Conservation (phyloP, 257 asterid species). For the Eucommia ulmoides region DNA sequence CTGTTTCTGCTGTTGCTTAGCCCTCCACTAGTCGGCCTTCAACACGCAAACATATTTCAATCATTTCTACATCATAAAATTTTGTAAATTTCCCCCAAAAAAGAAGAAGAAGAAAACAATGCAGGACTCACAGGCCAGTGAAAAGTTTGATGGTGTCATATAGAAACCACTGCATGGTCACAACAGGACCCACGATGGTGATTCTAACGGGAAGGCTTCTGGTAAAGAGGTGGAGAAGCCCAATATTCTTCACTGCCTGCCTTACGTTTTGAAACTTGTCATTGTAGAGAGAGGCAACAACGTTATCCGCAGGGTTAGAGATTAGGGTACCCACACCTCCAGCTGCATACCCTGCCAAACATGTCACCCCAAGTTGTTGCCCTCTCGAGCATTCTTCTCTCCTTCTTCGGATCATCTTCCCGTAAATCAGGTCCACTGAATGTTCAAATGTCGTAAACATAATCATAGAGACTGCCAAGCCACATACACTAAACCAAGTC, state of each 20-base stretch:
- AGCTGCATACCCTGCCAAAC: slow-evolving; percentile 61
- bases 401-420: slow-evolving; percentile 27
- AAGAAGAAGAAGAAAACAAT: slow-evolving; percentile 4
- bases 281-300: slow-evolving; percentile 54
- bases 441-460: slow-evolving; percentile 76
- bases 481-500: background rate
- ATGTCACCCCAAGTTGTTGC: slow-evolving; percentile 54
- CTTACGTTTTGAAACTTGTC: slow-evolving; percentile 27
- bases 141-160: slow-evolving; percentile 64
- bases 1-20: no score
- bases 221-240: slow-evolving; percentile 41
- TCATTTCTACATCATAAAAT: no score
- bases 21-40: background rate
- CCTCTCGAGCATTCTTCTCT: slow-evolving; percentile 57
- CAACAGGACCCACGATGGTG: slow-evolving; percentile 55
- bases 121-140: slow-evolving; percentile 52
- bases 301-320: slow-evolving; percentile 70
- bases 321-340: slow-evolving; percentile 54
- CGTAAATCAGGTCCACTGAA: slow-evolving; percentile 49
- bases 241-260: slow-evolving; percentile 52
- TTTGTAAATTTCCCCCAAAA: no score
- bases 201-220: slow-evolving; percentile 63
- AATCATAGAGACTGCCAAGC: slow-evolving; percentile 26
- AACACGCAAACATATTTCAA: slow-evolving; percentile 1
- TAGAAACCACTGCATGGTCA: slow-evolving; percentile 62